Base-by-base conservation (phyloP, 768 basidiomycete genomes). In the Suillus occidentalis region DNA sequence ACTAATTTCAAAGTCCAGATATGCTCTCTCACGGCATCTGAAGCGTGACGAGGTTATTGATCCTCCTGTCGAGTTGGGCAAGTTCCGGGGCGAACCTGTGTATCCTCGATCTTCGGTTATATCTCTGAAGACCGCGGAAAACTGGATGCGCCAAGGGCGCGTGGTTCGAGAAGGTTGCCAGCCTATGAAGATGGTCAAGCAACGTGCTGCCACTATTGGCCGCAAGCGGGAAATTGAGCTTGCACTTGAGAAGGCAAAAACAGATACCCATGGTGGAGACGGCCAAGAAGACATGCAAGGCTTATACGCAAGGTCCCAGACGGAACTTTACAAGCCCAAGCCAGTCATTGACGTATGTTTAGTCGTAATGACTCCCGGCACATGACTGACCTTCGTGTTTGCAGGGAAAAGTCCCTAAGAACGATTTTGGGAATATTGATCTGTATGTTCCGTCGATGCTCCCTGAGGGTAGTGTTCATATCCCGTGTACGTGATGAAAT, bases 391-490 rank as follows among this genome's bases (percentile, higher is more conserved):
- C 47, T 60, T 20, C 3, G 42, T 62, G 47, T 64, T 67, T 47
- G 34, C 71, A 99, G 96, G 97, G 97, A 39, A 88, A 86, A 73
- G 85, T 99, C 37, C 95, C 95, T 7, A 96, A 93, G 79, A 99
- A 99, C 72, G 87, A 89, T 68, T 99, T 97, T 74, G 97, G 97
- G 20, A 99, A 98, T 75, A 92, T 99, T 68, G 97, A 99, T 78
- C 78, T 99, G 31, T 99, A 97, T 75, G 93, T 92, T 31, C 90
- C 93, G 36, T 89, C 93, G 4, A 99, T 99, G 97, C 83, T 99
- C 37, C 97, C 97, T 2, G 78, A 75, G 61, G 97, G 97, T 22
- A 93, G 87, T 6, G 89, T 82, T 2, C 94, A 98, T 78, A 80
- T 99, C 22, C 93, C 95, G n/a, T 93, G 96, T 96, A 72, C 79